A percentile compares a stretch with the other conserved stretches of the same genome.
phyloP scores from a whole-genome alignment of 208 protist genomes.

The Tetramitus jugosus region DNA sequence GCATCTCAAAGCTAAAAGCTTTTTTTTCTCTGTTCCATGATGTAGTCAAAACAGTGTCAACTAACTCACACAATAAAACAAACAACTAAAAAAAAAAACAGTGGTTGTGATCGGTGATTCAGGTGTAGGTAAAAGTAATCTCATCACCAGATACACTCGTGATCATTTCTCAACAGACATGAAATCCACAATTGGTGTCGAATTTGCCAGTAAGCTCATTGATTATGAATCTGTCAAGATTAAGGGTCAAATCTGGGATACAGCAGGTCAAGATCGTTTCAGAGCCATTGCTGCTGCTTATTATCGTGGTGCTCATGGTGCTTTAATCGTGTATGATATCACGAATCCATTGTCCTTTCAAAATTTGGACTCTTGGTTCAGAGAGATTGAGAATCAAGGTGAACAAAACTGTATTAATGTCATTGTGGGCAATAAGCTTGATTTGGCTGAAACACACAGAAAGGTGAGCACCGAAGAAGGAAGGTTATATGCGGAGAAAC shows the following conservation, averaged over 20 bases:
- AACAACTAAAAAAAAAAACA: too few species aligned
- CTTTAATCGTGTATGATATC: conserved; percentile 98
- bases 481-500: conserved; percentile 84
- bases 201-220: conserved; percentile 28
- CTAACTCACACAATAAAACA: too few species aligned
- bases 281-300: conserved; percentile 64
- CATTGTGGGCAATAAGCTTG: conserved; percentile 97
- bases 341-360: conserved; percentile 91
- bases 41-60: too few species aligned
- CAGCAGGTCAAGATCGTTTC: conserved; percentile 77
- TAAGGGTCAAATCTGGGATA: conserved; percentile 87
- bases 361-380: conserved; percentile 93
- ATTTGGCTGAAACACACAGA: conserved; percentile 73
- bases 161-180: conserved; percentile 24
- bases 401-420: conserved; percentile 86
- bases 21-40: too few species aligned
- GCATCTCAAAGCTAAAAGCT: too few species aligned
- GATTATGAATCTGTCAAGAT: conserved; percentile 67
- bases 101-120: conserved; percentile 30
- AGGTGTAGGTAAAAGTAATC: conserved; percentile 31
- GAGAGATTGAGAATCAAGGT: conserved; percentile 93
- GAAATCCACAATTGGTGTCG: conserved; percentile 35
- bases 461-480: conserved; percentile 79
- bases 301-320: conserved; percentile 95
- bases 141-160: conserved; percentile 23